Conservation (phyloP, 2,329 filamentous ascomycete genomes). For the Ophidiomyces ophidiicola region DNA sequence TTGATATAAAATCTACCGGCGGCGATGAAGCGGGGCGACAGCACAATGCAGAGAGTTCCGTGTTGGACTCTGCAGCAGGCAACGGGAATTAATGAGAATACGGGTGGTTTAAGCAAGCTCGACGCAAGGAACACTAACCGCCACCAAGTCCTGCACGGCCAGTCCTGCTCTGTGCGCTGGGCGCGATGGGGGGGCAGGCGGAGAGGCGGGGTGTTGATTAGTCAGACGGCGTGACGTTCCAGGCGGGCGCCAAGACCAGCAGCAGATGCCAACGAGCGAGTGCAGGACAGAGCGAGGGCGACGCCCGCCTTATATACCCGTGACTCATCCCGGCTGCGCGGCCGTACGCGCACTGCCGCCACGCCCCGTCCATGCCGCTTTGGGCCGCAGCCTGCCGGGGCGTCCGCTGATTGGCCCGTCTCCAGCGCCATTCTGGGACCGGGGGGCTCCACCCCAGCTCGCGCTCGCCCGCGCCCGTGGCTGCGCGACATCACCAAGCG, state of each 20-base stretch:
- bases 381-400: not conserved
- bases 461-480: conserved; percentile 2
- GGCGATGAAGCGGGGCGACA: too few relatives aligned
- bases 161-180: not conserved
- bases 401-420: conserved; percentile 8
- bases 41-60: too few relatives aligned
- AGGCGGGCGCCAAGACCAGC: conserved; percentile 17
- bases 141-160: not conserved
- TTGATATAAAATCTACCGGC: too few relatives aligned
- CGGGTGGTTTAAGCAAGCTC: too few relatives aligned
- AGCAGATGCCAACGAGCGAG: conserved; percentile 11
- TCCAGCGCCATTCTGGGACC: conserved; percentile 11
- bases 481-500: conserved; percentile 9
- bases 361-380: conserved; percentile 10
- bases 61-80: too few relatives aligned
- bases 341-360: conserved; percentile 9
- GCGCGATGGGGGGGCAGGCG: conserved; percentile 1
- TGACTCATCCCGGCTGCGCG: conserved; percentile 6
- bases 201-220: not conserved
- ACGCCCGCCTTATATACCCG: conserved; percentile 17
- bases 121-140: too few relatives aligned
- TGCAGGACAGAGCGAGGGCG: conserved; percentile 11
- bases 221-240: conserved; percentile 13
- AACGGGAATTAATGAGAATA: too few relatives aligned
- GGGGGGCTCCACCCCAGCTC: conserved; percentile 7